phyloP scores from a whole-genome alignment of 441 rosid species.

The Mallotus repandus region DNA sequence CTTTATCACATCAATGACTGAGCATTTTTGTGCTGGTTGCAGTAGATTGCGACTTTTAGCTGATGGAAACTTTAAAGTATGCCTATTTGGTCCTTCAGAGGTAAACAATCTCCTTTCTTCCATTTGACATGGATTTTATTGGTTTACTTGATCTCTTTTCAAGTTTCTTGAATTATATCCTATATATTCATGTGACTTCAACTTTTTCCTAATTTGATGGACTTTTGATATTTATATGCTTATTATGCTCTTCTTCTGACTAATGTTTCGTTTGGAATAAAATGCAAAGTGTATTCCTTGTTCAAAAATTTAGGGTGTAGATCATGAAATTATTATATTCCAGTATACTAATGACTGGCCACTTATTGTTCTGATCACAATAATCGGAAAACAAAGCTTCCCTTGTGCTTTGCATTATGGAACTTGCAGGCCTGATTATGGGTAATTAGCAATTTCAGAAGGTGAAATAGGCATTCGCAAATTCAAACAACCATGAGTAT shows the following conservation, averaged over 20 bases:
- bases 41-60: conserved; percentile 91
- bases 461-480: no score
- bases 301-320: background rate
- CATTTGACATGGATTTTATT: background rate
- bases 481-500: no score
- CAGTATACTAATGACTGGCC: background rate
- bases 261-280: background rate
- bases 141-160: background rate
- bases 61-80: conserved; percentile 96
- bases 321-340: background rate
- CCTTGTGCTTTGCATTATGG: no score
- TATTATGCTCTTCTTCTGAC: background rate
- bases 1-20: conserved; percentile 93
- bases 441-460: no score
- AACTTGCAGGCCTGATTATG: no score
- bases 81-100: conserved; percentile 97
- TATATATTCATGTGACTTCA: background rate
- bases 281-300: background rate
- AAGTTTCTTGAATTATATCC: background rate
- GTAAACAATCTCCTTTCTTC: conserved; percentile 31
- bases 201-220: background rate
- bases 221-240: background rate
- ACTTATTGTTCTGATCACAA: background rate
- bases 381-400: no score
- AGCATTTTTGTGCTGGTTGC: conserved; percentile 97